Evolutionary conservation across 768 basidiomycete genomes (phyloP), one percentile per base, ranked within the genome.

Genomic region (Suillus decipiens): DNA sequence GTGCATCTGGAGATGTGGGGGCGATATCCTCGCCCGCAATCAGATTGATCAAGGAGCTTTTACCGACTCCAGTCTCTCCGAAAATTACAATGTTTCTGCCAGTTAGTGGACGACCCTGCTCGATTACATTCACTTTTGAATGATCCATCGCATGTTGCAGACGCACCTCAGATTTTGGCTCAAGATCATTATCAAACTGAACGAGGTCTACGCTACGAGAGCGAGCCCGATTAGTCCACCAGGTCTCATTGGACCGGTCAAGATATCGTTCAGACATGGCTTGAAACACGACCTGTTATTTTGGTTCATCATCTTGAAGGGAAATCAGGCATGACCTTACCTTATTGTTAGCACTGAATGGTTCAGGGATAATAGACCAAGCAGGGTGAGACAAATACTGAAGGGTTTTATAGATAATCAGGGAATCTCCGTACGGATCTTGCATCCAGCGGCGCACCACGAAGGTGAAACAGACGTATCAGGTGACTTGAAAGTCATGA

Each of bases 31-130:
- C 61, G 45, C 73, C 75, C 24, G 64, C 63, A 50, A 81, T 50
- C 67, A 83, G 74, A 64, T 82, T 82, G 62, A 83, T 62, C 36
- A 82, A 65, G 2, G 79, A 80, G 64, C 82, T 83, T 61, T 82
- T 82, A 42, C 77, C 77, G 41, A 73, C 63, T 43, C 81, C 81
- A 10, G 73, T 71, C 66, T 82, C 79, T n/a, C 81, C 81, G 63
- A 82, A 82, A 28, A 81, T 42, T 53, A 82, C 61, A 57, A 81
- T 69, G 63, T 82, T 82, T 12, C 33, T 53, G 33, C 51, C 19
- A 12, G 51, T 34, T 12, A 33, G 15, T 50, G 59, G 42, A 24
- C 8, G 37, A 12, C 15, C 47, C 51, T 53, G 51, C 51, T 33
- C 11, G 2, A 36, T n/a, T 53, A 34, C 5, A 34, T n/a, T 53